Evolutionary conservation across 1,284 basidiomycete genomes (phyloP), one percentile per base, ranked within the genome.

Genomic region (Xerocomus cyaneibrunnescens): DNA sequence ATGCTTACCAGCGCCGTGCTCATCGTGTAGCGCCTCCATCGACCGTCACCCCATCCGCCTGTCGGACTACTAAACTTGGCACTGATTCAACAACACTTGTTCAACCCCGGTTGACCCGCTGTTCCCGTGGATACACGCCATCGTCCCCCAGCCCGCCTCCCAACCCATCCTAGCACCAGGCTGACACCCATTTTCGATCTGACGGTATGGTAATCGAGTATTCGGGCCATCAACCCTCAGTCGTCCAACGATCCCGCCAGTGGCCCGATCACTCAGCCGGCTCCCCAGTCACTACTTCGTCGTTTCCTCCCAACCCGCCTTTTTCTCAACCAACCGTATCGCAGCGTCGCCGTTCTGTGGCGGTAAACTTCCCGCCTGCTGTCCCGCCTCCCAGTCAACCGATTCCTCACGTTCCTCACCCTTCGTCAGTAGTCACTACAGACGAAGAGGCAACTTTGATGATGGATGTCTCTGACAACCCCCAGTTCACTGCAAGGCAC

Each of bases 381-480:
- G 83, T 72, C 3, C 86, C 87, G n/a, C 86, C 87, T 31, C 87
- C 87, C n/a, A 81, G 73, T 61, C 77, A 81, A 57, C 87, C 86
- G 48, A 87, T 89, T 55, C 86, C 86, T 39, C 82, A 73, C 60
- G 62, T 87, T 39, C 87, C 77, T 57, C 39, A 59, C 21, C 19
- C 60, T 41, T 51, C 59, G 52, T 57, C 69, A 54, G 46, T 60
- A 13, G 44, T 50, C 58, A 45, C 66, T 57, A 59, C 61, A 48
- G 54, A 63, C 49, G 64, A 55, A 31, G 64, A 59, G 28, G 14
- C 44, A 44, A 27, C 45, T 21, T 34, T 55, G 36, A 55, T 45
- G n/a, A 25, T 42, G 39, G 48, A 40, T 35, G 45, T 55, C 37
- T 34, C 40, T 16, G 59, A 61, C 56, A 65, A 58, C 50, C 45